A percentile compares a stretch with the other conserved stretches of the same genome.
Conservation (phyloP, 768 basidiomycete genomes). For the Filobasidium wieringae region DNA sequence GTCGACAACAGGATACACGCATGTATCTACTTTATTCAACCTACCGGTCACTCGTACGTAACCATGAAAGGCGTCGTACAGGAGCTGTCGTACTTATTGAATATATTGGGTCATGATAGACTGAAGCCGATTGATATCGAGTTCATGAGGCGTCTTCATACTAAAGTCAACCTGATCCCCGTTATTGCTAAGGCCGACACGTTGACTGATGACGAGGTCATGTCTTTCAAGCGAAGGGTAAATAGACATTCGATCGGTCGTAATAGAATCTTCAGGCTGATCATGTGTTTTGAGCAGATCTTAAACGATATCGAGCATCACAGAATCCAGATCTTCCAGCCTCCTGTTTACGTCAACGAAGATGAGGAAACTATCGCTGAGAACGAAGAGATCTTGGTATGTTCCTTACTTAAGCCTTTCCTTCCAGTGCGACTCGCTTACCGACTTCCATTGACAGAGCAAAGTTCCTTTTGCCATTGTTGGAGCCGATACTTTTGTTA, state of each 20-base stretch:
- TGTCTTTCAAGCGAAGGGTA: slow-evolving; percentile 84
- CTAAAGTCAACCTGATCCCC: slow-evolving; percentile 94
- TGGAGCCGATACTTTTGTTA: slow-evolving; percentile 74
- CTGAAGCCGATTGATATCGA: slow-evolving; percentile 97
- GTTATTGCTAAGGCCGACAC: slow-evolving; percentile 97
- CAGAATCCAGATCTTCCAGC: slow-evolving; percentile 95
- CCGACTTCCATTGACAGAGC: slow-evolving; percentile 43
- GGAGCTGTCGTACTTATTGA: not conserved
- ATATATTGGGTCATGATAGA: slow-evolving; percentile 39
- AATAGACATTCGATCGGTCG: slow-evolving; percentile 28
- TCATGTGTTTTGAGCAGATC: slow-evolving; percentile 46
- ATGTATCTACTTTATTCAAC: slow-evolving; percentile 90
- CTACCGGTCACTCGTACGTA: slow-evolving; percentile 88
- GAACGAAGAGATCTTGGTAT: slow-evolving; percentile 72
- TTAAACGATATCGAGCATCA: slow-evolving; percentile 86
- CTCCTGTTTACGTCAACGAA: slow-evolving; percentile 93
- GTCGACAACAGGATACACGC: slow-evolving; percentile 91
- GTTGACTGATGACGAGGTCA: slow-evolving; percentile 82
- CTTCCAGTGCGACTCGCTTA: slow-evolving; percentile 1
- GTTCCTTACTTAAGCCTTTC: slow-evolving; percentile 13
- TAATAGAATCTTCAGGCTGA: not conserved
- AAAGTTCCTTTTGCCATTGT: slow-evolving; percentile 99
- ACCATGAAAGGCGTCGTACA: not conserved
- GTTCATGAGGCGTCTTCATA: slow-evolving; percentile 98
- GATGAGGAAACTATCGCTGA: slow-evolving; percentile 97